Base-by-base conservation (phyloP, 1,284 basidiomycete species). In the Flammula alnicola region DNA sequence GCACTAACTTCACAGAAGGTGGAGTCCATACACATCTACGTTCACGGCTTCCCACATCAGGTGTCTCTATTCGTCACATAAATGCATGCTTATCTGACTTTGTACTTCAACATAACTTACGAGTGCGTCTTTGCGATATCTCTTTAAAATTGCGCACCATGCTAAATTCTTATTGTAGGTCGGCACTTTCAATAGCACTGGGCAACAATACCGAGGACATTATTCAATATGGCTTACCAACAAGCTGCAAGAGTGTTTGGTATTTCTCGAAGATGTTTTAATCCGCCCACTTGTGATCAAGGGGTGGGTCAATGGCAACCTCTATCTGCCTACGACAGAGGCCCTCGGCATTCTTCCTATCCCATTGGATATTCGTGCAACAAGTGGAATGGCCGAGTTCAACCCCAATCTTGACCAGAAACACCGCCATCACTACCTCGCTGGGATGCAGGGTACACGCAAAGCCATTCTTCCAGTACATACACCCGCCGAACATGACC, bases 271-370 rank as follows among this genome's bases (percentile, higher is more conserved):
- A 64, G 61, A 62, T 46, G 12, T 47, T 12, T 2, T 27, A 22
- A 16, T 31, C 32, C 8, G 20, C 20, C 41, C 57, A 32, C 39
- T 43, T n/a, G 35, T 55, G 0, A 33, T 49, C 9, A 37, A 33
- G 2, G 52, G 51, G 3, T 62, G 60, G 60, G 54, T 62, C 5
- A 65, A 65, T 33, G 59, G 60, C 2, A 60, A 63, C 33, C 51
- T 62, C 9, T 65, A 64, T 40, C 6, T 38, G 1, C 59, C 37
- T 2, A 59, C 60, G 4, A 47, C 39, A 0, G 58, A 65, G 40
- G 49, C 48, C 5, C 22, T 60, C 12, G 63, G 63, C 2, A 60
- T 66, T 33, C 58, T 64, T 41, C 56, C 55, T 1, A 46, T 63
- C 49, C 65, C 61, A 20, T 48, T 29, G 0, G 33, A 49, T 22